Percentiles rank a stretch among this genome's conserved stretches.
phyloP scores from a whole-genome alignment of 306 rosid genomes.

The Acacia melanoxylon region DNA sequence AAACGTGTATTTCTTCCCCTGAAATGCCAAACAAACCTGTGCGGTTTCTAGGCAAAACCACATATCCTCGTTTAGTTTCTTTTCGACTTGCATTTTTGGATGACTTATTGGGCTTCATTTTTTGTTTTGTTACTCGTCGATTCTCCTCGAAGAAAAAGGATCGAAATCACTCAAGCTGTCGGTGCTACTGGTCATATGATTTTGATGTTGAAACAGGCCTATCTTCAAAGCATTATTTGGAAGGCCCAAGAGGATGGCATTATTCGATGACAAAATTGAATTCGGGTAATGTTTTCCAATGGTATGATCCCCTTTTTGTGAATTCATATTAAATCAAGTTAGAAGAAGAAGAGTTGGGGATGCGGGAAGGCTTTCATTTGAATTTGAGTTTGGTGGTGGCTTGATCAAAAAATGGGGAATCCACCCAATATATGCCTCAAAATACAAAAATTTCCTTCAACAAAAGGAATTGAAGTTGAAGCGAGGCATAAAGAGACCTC shows the following conservation, averaged over 20 bases:
- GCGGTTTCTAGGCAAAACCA: background rate
- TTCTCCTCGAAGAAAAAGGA: background rate
- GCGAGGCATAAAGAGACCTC: background rate
- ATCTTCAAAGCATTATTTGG: fast-evolving
- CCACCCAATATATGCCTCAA: slow-evolving; percentile 1
- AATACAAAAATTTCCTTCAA: background rate
- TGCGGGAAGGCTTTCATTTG: background rate
- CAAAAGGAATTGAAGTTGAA: background rate
- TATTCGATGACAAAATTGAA: background rate
- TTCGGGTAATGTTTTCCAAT: background rate
- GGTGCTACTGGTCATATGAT: fast-evolving
- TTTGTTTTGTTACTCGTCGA: background rate
- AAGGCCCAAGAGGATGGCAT: slow-evolving; percentile 6
- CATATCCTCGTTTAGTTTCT: background rate
- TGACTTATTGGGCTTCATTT: background rate
- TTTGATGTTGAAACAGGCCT: background rate
- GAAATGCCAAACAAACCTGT: background rate
- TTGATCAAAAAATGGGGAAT: background rate
- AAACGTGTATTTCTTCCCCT: background rate
- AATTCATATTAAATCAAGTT: background rate
- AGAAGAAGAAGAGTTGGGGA: background rate
- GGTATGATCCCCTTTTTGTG: slow-evolving; percentile 40
- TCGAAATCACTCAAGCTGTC: background rate
- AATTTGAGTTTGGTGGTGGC: background rate
- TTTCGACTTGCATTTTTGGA: background rate